A percentile compares a stretch with the other conserved stretches of the same genome.
Evolutionary conservation across 179 eudicot genomes (phyloP).

Genomic region (Beta corolliflora): DNA sequence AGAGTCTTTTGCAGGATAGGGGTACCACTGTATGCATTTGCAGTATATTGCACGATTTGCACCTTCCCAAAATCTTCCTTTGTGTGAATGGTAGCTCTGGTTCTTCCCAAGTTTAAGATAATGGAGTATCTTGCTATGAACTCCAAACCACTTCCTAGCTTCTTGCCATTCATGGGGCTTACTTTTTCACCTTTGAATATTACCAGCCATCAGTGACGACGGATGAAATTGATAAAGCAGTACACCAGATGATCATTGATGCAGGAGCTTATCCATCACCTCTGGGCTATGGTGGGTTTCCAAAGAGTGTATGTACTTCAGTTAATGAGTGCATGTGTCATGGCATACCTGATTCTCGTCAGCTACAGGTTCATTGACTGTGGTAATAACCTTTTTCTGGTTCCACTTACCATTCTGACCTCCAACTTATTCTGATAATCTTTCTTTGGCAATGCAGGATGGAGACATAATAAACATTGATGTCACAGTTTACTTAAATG

Average conservation of each 20-base stretch:
- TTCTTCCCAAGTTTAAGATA: background rate
- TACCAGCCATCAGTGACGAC: slow-evolving; percentile 93
- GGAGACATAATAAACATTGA: slow-evolving; percentile 98
- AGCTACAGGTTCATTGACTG: slow-evolving; percentile 68
- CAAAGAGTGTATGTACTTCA: slow-evolving; percentile 96
- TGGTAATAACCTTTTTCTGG: slow-evolving; percentile 30
- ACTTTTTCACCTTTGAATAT: slow-evolving; percentile 10
- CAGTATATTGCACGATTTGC: background rate
- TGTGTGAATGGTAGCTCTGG: background rate
- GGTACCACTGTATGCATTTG: background rate
- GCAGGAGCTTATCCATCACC: slow-evolving; percentile 99
- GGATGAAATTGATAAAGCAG: slow-evolving; percentile 91
- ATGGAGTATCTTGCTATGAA: background rate
- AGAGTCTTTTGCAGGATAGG: background rate
- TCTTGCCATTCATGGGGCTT: background rate
- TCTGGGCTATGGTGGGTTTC: slow-evolving; percentile 95
- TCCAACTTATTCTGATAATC: slow-evolving; percentile 22
- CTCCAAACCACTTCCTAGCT: background rate
- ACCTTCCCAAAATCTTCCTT: background rate
- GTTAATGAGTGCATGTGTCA: slow-evolving; percentile 98
- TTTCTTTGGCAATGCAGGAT: slow-evolving; percentile 60
- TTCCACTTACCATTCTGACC: slow-evolving; percentile 12
- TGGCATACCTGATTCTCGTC: slow-evolving; percentile 99
- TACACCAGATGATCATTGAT: slow-evolving; percentile 94
- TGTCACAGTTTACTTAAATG: slow-evolving; percentile 96